A percentile compares a stretch with the other conserved stretches of the same genome.
Evolutionary conservation across 2,329 filamentous ascomycete species (phyloP).

Genomic region (Aspergillus ustus): DNA sequence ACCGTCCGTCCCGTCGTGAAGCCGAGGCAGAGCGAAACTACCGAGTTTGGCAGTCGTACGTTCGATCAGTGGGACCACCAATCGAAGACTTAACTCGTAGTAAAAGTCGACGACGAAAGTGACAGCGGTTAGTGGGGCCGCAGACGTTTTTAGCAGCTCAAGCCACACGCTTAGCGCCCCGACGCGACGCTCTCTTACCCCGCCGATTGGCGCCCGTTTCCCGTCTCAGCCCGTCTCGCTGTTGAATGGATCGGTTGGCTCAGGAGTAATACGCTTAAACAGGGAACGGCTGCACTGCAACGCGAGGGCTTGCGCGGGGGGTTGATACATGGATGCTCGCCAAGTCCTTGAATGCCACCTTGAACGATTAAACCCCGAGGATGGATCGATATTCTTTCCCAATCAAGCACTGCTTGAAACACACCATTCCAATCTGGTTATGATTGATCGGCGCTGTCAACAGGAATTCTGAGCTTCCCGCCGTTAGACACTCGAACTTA

Average conservation of each 20-base stretch:
- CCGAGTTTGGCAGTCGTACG: not conserved
- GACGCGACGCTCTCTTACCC: not conserved
- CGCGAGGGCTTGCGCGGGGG: too few species aligned
- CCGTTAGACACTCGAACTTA: not conserved
- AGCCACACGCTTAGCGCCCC: not conserved
- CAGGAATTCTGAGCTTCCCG: not conserved
- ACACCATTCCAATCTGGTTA: not conserved
- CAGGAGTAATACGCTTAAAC: not conserved
- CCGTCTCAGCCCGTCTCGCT: not conserved
- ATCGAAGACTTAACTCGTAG: too few species aligned
- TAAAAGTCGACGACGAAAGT: too few species aligned
- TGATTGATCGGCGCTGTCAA: not conserved
- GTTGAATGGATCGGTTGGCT: not conserved
- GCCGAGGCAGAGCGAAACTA: not conserved
- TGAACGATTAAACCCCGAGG: too few species aligned
- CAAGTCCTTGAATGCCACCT: not conserved
- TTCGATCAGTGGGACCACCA: not conserved
- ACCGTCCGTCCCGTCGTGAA: not conserved
- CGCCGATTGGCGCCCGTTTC: not conserved
- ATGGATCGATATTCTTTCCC: too few species aligned
- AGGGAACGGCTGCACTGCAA: not conserved
- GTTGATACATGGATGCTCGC: too few species aligned
- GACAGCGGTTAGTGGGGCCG: conserved; percentile 18
- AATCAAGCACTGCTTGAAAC: not conserved
- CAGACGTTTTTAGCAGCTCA: not conserved